Percentiles rank a stretch among this genome's conserved stretches.
phyloP scores from a whole-genome alignment of 345 rosid genomes.

The Syzygium oleosum region DNA sequence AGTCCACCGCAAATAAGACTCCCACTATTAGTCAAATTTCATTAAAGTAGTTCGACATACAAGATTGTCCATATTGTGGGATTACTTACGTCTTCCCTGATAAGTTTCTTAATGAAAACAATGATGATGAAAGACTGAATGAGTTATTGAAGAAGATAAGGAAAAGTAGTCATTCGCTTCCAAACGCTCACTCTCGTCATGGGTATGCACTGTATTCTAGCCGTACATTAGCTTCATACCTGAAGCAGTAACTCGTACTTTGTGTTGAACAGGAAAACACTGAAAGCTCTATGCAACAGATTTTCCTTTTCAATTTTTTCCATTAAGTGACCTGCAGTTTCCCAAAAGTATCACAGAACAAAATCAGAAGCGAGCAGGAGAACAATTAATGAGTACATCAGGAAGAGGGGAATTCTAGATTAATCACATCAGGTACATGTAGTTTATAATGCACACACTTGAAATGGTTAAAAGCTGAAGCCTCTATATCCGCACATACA shows the following conservation, averaged over 20 bases:
- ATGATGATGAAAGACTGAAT: background rate
- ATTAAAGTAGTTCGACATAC: background rate
- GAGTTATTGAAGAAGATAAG: background rate
- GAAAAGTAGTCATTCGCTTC: background rate
- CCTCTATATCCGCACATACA: background rate
- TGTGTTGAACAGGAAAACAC: slow-evolving; percentile 90
- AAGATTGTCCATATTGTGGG: background rate
- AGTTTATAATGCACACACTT: background rate
- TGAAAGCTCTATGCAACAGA: slow-evolving; percentile 91
- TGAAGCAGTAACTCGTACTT: slow-evolving; percentile 95
- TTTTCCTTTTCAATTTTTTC: slow-evolving; percentile 78
- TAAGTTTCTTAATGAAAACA: background rate
- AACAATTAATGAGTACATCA: background rate
- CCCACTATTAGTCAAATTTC: background rate
- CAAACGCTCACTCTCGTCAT: background rate
- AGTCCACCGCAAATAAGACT: background rate
- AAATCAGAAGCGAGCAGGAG: background rate
- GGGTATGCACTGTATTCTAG: background rate
- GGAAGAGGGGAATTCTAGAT: background rate
- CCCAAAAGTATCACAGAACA: background rate
- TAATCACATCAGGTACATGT: background rate
- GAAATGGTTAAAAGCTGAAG: background rate
- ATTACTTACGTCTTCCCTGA: background rate
- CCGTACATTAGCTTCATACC: slow-evolving; percentile 25
- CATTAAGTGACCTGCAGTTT: slow-evolving; percentile 84